Evolutionary conservation across 2,329 filamentous ascomycete species (phyloP).

Genomic region (Penicillium concentricum): DNA sequence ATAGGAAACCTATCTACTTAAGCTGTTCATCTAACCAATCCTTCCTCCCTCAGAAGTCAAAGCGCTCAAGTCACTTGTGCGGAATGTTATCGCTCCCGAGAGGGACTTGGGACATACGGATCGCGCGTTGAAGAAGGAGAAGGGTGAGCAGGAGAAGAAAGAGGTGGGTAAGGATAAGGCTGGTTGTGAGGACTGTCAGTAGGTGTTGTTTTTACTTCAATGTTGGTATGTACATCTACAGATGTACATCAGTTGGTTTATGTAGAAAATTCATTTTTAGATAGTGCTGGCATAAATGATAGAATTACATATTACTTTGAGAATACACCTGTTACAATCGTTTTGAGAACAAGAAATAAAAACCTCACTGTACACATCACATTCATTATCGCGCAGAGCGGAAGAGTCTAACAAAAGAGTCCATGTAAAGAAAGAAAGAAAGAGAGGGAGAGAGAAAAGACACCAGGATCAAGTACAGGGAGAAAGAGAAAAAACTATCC

Average conservation of each 20-base stretch:
- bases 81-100: slow-evolving; percentile 77
- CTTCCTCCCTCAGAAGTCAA: slow-evolving; percentile 66
- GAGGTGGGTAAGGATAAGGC: slow-evolving; percentile 4
- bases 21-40: neutral
- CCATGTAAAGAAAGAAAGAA: neutral
- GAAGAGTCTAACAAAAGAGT: slow-evolving; percentile 1
- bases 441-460: neutral
- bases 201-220: neutral
- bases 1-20: neutral
- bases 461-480: neutral
- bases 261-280: too few relatives aligned
- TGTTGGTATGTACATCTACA: neutral
- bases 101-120: slow-evolving; percentile 82
- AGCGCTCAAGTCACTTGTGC: slow-evolving; percentile 78
- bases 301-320: neutral
- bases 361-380: slow-evolving; percentile 16
- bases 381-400: slow-evolving; percentile 11
- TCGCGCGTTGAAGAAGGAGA: slow-evolving; percentile 46
- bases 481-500: neutral
- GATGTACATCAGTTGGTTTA: neutral
- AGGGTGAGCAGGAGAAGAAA: slow-evolving; percentile 4
- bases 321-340: neutral
- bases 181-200: slow-evolving; percentile 21
- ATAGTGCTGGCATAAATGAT: neutral
- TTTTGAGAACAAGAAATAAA: neutral